These are phyloP conservation scores for Fusarium pininemorale DNA, from an alignment of 2,329 filamentous ascomycete genomes.

Conservation along the genomic window DNA sequence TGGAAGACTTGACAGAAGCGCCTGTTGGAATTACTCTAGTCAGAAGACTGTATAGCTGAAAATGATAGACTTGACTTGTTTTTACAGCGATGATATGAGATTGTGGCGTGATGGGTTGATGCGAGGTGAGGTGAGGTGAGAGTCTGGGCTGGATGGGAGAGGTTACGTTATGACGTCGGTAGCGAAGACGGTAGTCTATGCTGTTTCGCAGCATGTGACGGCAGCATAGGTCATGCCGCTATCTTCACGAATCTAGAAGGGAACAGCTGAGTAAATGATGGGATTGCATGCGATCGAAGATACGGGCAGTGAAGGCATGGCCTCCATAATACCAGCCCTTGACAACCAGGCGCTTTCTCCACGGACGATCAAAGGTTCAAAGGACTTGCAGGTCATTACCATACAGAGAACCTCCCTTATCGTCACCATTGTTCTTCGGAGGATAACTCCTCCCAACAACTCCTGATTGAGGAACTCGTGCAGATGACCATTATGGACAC, in stretches of 20 bases:
- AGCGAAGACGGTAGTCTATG: background rate
- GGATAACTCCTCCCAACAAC: background rate
- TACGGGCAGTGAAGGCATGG: background rate
- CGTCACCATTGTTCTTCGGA: background rate
- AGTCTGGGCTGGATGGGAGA: background rate
- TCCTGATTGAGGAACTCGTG: background rate
- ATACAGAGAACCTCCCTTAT: background rate
- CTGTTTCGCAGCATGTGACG: background rate
- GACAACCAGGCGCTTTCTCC: background rate
- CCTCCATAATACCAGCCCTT: background rate
- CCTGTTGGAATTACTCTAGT: background rate
- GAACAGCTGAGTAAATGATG: background rate
- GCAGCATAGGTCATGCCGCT: background rate
- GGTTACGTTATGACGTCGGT: background rate
- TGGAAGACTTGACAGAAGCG: background rate
- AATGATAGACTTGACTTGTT: slow-evolving; percentile 16
- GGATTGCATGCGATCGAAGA: background rate
- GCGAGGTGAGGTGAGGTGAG: background rate
- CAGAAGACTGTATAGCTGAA: background rate
- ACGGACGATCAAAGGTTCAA: background rate
- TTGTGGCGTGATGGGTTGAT: background rate
- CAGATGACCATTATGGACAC: background rate
- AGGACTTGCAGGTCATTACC: background rate
- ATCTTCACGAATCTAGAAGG: background rate
- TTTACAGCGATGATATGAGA: background rate